These are phyloP conservation scores for Lenzites betulinus DNA, from an alignment of 768 basidiomycete genomes.

Conservation along the genomic window DNA sequence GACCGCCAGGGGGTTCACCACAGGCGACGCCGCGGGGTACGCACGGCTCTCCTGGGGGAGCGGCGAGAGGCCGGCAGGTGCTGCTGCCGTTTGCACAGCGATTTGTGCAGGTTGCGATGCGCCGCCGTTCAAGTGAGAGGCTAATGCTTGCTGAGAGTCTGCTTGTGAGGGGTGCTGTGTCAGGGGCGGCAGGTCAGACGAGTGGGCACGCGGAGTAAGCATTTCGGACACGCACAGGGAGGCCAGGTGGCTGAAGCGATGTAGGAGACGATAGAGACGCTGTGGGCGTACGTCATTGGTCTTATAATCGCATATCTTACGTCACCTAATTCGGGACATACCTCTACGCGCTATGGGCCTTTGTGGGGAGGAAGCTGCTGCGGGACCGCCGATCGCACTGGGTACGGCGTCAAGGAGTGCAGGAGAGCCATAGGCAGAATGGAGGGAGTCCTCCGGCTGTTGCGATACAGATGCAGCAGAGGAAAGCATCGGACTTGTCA, in stretches of 20 bases:
- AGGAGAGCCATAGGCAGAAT: slow-evolving; percentile 72
- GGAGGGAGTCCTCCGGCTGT: slow-evolving; percentile 66
- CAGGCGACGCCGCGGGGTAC: slow-evolving; percentile 21
- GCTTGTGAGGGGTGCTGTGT: slow-evolving; percentile 40
- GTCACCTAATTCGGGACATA: slow-evolving; percentile 28
- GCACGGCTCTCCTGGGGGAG: slow-evolving; percentile 52
- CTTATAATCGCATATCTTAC: slow-evolving; percentile 34
- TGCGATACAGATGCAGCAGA: slow-evolving; percentile 63
- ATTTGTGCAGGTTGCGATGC: slow-evolving; percentile 30
- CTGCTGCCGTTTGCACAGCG: slow-evolving; percentile 11
- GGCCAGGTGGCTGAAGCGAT: slow-evolving; percentile 18
- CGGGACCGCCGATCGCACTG: slow-evolving; percentile 41
- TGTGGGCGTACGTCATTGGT: slow-evolving; percentile 43
- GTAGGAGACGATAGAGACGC: slow-evolving; percentile 30
- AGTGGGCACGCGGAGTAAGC: slow-evolving; percentile 20
- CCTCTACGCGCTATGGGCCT: slow-evolving; percentile 52
- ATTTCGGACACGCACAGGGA: slow-evolving; percentile 16
- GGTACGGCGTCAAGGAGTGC: slow-evolving; percentile 67
- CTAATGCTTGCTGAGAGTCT: slow-evolving; percentile 42
- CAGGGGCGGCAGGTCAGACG: background rate
- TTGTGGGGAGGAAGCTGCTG: slow-evolving; percentile 63
- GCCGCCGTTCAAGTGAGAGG: slow-evolving; percentile 36
- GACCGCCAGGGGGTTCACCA: slow-evolving; percentile 19
- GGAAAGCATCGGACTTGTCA: slow-evolving; percentile 80
- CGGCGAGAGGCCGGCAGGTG: slow-evolving; percentile 45